Evolutionary conservation across 2,329 filamentous ascomycete genomes (phyloP), one percentile per base, ranked within the genome.

Genomic region (Cercospora sp.): DNA sequence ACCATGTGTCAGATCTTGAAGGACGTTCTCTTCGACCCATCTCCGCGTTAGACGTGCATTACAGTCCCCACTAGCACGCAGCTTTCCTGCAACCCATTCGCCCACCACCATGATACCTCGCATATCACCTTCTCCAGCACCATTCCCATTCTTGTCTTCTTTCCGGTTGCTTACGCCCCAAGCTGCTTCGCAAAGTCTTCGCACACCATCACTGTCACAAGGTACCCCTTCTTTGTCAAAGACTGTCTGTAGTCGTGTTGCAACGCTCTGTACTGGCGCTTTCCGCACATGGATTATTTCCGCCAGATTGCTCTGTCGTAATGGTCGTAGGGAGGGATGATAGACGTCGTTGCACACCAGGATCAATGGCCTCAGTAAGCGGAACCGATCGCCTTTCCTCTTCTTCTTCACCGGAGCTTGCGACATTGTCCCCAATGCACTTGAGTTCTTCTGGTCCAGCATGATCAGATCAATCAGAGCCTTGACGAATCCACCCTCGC

Each of bases 271-370:
- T 9, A 98, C 82, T 0, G 91, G 89, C 1, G 95, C 93, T 74
- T 95, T 95, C 59, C 94, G 92, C 37, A 97, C 90, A 76, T 97
- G 93, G 24, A 99, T 90, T 45, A 98, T 89, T 78, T 99, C 95
- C 0, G 94, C 95, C 61, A 95, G 88, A 0, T 93, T 94, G 71
- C 82, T 83, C 70, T 94, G 91, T n/a, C 95, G 89, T 7, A 99
- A 84, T 0, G 92, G 93, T 30, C 93, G 88, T 49, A 99, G 85
- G 21, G 94, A 92, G 3, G 94, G 90, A 73, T 97, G 93, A 76
- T 99, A 99, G 0, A 98, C 89, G 78, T 99, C 96, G 75, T 99
- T 99, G 83, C 95, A 99, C 74, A 99, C 95, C 59, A 99, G 84
- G 61, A 99, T 93, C 32, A 99, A 84, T 0, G 95, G 95, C 57